These are phyloP conservation scores for Eutypa lata DNA, from an alignment of 2,329 filamentous ascomycete species.

Conservation along the genomic window DNA sequence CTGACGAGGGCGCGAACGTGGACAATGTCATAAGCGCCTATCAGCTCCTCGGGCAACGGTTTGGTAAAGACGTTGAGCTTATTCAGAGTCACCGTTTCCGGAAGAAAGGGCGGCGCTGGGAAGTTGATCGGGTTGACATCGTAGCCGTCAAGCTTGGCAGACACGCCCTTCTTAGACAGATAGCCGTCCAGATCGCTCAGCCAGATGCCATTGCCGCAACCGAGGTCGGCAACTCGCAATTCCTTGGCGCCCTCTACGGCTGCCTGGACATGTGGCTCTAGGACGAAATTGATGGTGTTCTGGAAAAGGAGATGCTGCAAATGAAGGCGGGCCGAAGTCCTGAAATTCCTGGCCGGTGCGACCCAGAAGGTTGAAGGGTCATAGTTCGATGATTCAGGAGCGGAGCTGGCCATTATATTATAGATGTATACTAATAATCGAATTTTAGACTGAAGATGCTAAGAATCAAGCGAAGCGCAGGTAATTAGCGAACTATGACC, in stretches of 20 bases:
- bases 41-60: not conserved
- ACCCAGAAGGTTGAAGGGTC: slow-evolving; percentile 5
- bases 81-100: slow-evolving; percentile 1
- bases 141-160: slow-evolving; percentile 6
- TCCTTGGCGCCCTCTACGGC: not conserved
- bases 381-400: not conserved
- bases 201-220: slow-evolving; percentile 11
- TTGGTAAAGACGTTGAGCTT: slow-evolving; percentile 4
- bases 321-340: slow-evolving; percentile 12
- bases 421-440: too few species aligned
- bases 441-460: too few species aligned
- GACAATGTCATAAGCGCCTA: slow-evolving; percentile 3
- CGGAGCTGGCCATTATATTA: not conserved
- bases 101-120: slow-evolving; percentile 1
- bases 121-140: slow-evolving; percentile 10
- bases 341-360: slow-evolving; percentile 5
- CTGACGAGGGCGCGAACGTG: slow-evolving; percentile 4
- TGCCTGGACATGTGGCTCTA: slow-evolving; percentile 7
- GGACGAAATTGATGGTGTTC: slow-evolving; percentile 13
- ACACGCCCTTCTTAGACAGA: not conserved
- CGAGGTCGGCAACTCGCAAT: slow-evolving; percentile 10
- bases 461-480: too few species aligned
- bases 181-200: slow-evolving; percentile 3
- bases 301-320: slow-evolving; percentile 17
- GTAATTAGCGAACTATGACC: too few species aligned